Base-by-base conservation (phyloP, 345 rosid species). In the Sonneratia caseolaris region DNA sequence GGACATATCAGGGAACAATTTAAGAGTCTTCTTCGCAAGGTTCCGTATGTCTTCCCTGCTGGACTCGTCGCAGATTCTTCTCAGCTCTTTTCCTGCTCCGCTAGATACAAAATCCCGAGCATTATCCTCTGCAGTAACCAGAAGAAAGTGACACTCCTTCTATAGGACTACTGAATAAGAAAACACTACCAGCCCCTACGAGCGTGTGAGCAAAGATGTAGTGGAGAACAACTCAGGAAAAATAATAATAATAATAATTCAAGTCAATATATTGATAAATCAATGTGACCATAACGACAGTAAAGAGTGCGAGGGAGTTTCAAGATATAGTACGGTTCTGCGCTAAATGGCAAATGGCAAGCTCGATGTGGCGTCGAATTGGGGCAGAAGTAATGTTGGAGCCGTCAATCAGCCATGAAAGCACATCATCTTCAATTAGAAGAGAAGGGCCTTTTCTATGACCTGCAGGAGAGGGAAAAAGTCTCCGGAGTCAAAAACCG, bases 321-420 rank as follows among this genome's bases (percentile, higher is more conserved):
- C 1, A 14, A 68, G 55, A 5, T 27, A 71, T 27, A 71, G 71
- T 81, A 91, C 98, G 89, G 45, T 91, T 94, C 82, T 94, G 98
- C 67, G 96, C 96, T 81, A 89, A 84, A 83, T 94, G 97, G 79
- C 98, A 94, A 73, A 94, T 89, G 18, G 97, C 87, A 43, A 93
- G 96, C 86, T 93, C 98, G 13, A 91, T 72, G 68, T 91, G 96
- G 64, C 94, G 96, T 64, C 85, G 81, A 55, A 91, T 85, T 69
- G 97, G 86, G 78, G 88, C 73, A 15, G 91, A 85, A 68, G 85
- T 70, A 6, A 76, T 78, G 62, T 76, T 83, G 47, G 84, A 78
- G 82, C 85, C 85, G 74, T 88, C 81, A 65, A 86, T 79, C 80
- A 94, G 68, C 97, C 96, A 94, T 77, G 86, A 83, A 69, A 94